phyloP scores from a whole-genome alignment of 371 early-diverging fungal species.

The Mucor indicus region DNA sequence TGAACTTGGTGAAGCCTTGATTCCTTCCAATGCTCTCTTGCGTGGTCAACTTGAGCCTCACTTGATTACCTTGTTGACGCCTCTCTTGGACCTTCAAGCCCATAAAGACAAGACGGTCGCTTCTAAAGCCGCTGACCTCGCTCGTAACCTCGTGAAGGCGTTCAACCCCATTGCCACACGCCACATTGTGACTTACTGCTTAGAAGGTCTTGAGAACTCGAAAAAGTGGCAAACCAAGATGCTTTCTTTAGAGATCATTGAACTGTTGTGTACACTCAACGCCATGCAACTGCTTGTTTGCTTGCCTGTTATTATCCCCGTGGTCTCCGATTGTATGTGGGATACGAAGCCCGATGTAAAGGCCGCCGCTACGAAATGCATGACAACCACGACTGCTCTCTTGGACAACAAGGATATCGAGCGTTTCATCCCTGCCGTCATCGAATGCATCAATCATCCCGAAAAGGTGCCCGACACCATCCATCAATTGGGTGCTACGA shows the following conservation, averaged over 20 bases:
- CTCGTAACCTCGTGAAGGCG: slow-evolving; percentile 49
- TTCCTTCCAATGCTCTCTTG: slow-evolving; percentile 36
- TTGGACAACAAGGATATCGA: slow-evolving; percentile 34
- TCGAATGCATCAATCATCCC: slow-evolving; percentile 61
- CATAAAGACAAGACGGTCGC: slow-evolving; percentile 64
- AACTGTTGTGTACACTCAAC: slow-evolving; percentile 47
- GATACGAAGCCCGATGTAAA: slow-evolving; percentile 72
- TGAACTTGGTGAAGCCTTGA: slow-evolving; percentile 47
- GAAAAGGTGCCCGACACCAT: slow-evolving; percentile 65
- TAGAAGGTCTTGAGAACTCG: slow-evolving; percentile 58
- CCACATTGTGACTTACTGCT: slow-evolving; percentile 54
- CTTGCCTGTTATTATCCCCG: slow-evolving; percentile 69
- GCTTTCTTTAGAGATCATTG: slow-evolving; percentile 55
- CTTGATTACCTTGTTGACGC: slow-evolving; percentile 51
- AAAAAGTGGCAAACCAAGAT: slow-evolving; percentile 80
- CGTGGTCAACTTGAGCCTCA: slow-evolving; percentile 60
- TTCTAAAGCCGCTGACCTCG: slow-evolving; percentile 56
- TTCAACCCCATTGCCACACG: slow-evolving; percentile 56
- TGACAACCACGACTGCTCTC: slow-evolving; percentile 41
- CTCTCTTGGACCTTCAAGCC: slow-evolving; percentile 60
- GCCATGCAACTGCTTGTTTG: slow-evolving; percentile 57
- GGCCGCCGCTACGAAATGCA: slow-evolving; percentile 47
- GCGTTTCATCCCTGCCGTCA: slow-evolving; percentile 62
- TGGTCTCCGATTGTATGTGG: slow-evolving; percentile 71
- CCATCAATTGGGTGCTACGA: slow-evolving; percentile 63